Base-by-base conservation (phyloP, 352 stramenopile species). In the Thalassiosira mediterranea region DNA sequence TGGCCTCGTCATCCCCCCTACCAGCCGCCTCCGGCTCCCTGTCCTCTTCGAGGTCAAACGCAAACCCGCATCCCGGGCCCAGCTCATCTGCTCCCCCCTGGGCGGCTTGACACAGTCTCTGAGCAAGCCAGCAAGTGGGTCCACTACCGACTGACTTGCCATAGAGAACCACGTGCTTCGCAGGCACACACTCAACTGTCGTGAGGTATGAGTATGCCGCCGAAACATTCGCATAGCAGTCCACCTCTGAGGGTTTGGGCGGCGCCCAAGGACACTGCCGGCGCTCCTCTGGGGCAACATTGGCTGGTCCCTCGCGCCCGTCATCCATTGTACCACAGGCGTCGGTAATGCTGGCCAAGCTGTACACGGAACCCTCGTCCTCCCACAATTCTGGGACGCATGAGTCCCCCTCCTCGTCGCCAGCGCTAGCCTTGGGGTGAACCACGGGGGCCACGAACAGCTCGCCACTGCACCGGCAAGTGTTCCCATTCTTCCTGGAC, bases 91-190 rank as follows among this genome's bases (percentile, higher is more conserved):
- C 34, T 15, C 32, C 3, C 25, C 57, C 44, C 46, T 58, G 10
- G 3, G 51, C 5, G 11, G 53, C 40, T 48, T 66, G 23, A n/a
- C 81, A 72, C 13, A 77, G 84, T 17, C 79, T 59, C 2, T 77
- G 60, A 26, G 88, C 88, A 15, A 94, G 66, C 51, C 89, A 87
- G 64, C 85, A 91, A 3, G 83, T 88, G 13, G 88, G 88, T 29
- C 84, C 84, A 3, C 70, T 84, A 11, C 88, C 89, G 10, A 94
- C 69, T 15, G 77, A 90, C 63, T 86, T 44, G 25, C 89, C 89
- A 58, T 93, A 93, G 3, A 90, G 74, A 8, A 90, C 59, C 62
- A 93, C 86, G 67, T 86, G 88, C 25, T 57, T 44, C 13, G 83
- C 52, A 23, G 77, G 76, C 13, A 92, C 78, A 52, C 71, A 64